phyloP scores from a whole-genome alignment of 2,329 filamentous ascomycete species.

The Atkinsonella hypoxylon region DNA sequence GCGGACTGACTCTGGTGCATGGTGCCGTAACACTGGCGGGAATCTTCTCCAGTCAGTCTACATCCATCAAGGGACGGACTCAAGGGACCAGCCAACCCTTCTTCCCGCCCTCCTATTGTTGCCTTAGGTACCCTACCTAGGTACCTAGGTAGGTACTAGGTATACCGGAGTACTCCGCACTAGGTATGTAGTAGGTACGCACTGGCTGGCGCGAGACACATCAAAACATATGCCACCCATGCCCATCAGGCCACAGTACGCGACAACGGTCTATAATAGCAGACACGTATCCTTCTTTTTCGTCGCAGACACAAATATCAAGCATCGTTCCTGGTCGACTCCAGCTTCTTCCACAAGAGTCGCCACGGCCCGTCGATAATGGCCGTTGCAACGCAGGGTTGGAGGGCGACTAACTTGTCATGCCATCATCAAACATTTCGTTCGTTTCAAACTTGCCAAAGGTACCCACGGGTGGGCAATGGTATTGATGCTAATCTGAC shows the following conservation, averaged over 20 bases:
- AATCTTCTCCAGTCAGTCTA: not conserved
- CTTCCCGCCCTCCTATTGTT: not conserved
- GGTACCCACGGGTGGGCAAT: not conserved
- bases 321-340: too few relatives aligned
- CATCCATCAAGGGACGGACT: not conserved
- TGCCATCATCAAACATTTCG: not conserved
- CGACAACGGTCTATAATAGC: too few relatives aligned
- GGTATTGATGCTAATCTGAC: too few relatives aligned
- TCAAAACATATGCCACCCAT: too few relatives aligned
- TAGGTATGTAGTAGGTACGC: too few relatives aligned
- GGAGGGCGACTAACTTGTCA: not conserved
- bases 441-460: conserved; percentile 7
- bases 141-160: not conserved
- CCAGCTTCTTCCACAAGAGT: not conserved
- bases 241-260: too few relatives aligned
- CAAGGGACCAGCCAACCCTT: not conserved
- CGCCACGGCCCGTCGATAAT: not conserved
- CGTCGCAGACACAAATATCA: not conserved
- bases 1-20: too few relatives aligned
- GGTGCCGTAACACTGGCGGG: not conserved
- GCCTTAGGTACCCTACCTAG: not conserved
- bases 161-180: too few relatives aligned
- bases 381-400: not conserved
- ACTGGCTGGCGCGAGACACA: too few relatives aligned
- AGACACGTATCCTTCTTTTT: too few relatives aligned